These are phyloP conservation scores for Cladobotryum mycophilum DNA, from an alignment of 2,329 filamentous ascomycete genomes.

Conservation along the genomic window DNA sequence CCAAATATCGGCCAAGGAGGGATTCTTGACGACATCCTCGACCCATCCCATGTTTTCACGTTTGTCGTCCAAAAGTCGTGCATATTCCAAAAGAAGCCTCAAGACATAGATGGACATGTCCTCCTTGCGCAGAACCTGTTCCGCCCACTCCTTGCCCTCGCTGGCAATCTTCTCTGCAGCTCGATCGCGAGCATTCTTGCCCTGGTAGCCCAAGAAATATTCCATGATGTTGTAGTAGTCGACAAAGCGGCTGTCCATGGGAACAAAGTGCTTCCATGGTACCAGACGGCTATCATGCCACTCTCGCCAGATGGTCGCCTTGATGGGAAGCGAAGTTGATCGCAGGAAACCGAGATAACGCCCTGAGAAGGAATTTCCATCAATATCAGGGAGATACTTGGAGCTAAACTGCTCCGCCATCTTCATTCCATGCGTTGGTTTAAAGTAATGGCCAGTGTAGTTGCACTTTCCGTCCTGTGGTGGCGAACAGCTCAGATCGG, in stretches of 20 bases:
- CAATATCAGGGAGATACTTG: slow-evolving; percentile 71
- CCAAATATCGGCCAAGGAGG: slow-evolving; percentile 27
- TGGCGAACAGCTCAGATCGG: slow-evolving; percentile 47
- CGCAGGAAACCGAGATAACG: slow-evolving; percentile 64
- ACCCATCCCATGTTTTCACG: slow-evolving; percentile 51
- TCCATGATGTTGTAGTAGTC: slow-evolving; percentile 69
- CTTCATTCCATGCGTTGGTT: slow-evolving; percentile 31
- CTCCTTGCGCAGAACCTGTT: slow-evolving; percentile 59
- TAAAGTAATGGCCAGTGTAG: slow-evolving; percentile 44
- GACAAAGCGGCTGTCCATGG: slow-evolving; percentile 66
- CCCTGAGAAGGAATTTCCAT: slow-evolving; percentile 66
- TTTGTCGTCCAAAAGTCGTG: slow-evolving; percentile 45
- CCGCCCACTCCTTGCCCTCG: slow-evolving; percentile 62
- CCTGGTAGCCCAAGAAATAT: slow-evolving; percentile 61
- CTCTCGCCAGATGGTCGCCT: slow-evolving; percentile 70
- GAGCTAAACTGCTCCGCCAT: slow-evolving; percentile 49
- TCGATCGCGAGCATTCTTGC: slow-evolving; percentile 43
- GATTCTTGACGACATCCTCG: slow-evolving; percentile 38
- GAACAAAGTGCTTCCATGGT: slow-evolving; percentile 75
- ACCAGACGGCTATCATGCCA: slow-evolving; percentile 73
- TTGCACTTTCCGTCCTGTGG: slow-evolving; percentile 35
- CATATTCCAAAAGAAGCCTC: slow-evolving; percentile 59
- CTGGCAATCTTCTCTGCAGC: slow-evolving; percentile 58
- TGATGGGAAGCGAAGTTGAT: slow-evolving; percentile 66
- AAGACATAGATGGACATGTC: slow-evolving; percentile 69